These are phyloP conservation scores for Pseudopyrenochaeta lycopersici DNA, from an alignment of 2,329 filamentous ascomycete genomes.

Conservation along the genomic window DNA sequence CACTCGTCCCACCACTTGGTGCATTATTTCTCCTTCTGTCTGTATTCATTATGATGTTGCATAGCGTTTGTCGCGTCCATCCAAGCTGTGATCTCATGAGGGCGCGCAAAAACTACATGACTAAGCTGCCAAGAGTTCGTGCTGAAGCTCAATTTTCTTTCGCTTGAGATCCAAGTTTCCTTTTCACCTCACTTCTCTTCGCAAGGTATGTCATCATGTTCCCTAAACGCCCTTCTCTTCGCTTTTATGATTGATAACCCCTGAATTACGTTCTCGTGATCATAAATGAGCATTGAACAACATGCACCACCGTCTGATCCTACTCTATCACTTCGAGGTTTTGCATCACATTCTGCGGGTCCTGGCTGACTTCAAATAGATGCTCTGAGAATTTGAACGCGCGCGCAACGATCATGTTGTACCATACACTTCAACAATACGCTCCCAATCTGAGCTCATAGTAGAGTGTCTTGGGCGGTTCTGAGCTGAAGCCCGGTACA, in stretches of 20 bases:
- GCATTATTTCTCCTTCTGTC: slow-evolving; percentile 93
- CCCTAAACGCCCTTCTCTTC: background rate
- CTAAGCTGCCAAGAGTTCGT: slow-evolving; percentile 44
- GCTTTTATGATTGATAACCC: slow-evolving; percentile 61
- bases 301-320: slow-evolving; percentile 69
- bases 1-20: slow-evolving; percentile 77
- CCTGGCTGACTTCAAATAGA: slow-evolving; percentile 30
- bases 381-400: background rate
- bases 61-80: slow-evolving; percentile 9
- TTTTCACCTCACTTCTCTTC: slow-evolving; percentile 27
- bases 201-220: slow-evolving; percentile 34
- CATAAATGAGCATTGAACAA: slow-evolving; percentile 65
- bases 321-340: slow-evolving; percentile 13
- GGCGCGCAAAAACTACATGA: slow-evolving; percentile 32
- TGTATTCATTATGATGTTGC: slow-evolving; percentile 34
- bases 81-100: slow-evolving; percentile 20
- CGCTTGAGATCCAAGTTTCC: slow-evolving; percentile 28
- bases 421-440: background rate
- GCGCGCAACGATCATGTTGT: background rate
- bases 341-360: slow-evolving; percentile 13
- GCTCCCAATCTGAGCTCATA: background rate
- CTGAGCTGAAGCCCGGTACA: too few relatives aligned
- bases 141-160: slow-evolving; percentile 36
- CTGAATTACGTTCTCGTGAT: slow-evolving; percentile 64
- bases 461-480: too few relatives aligned